phyloP scores from a whole-genome alignment of 176 grass and related monocot genomes.

The Ensete glaucum region DNA sequence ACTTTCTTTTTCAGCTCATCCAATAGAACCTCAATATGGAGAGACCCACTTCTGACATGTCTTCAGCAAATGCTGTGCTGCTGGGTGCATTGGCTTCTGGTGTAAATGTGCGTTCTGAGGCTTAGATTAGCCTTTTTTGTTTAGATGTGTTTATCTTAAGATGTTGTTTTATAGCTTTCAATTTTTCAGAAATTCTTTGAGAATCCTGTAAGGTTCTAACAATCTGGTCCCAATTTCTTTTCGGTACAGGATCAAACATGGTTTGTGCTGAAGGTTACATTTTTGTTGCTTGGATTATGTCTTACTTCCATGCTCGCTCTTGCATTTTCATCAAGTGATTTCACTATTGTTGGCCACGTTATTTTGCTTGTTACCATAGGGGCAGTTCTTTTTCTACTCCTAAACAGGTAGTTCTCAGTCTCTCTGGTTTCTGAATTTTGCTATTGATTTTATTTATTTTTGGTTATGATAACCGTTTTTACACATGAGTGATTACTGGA shows the following conservation, averaged over 20 bases:
- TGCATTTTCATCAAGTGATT: conserved; percentile 70
- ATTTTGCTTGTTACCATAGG: conserved; percentile 73
- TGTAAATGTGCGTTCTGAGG: conserved; percentile 43
- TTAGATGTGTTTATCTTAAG: neutral
- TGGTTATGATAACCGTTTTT: too few species aligned
- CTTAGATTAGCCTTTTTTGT: neutral
- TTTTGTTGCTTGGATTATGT: conserved; percentile 66
- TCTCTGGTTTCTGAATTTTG: conserved; percentile 5
- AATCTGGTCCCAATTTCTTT: conserved; percentile 2
- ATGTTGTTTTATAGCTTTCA: neutral
- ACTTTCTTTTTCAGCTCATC: neutral
- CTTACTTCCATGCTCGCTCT: conserved; percentile 72
- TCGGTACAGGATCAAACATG: conserved; percentile 60
- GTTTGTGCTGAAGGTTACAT: conserved; percentile 60
- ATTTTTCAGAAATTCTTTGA: neutral
- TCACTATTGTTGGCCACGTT: conserved; percentile 67
- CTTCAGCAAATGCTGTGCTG: conserved; percentile 66
- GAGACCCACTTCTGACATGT: conserved; percentile 29
- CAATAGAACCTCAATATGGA: conserved; percentile 35
- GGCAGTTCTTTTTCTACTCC: conserved; percentile 71
- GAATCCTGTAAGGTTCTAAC: neutral
- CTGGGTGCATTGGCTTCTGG: conserved; percentile 83
- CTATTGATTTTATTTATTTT: too few species aligned
- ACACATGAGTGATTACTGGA: too few species aligned
- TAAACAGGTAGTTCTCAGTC: conserved; percentile 42